Percentiles rank a stretch among this genome's conserved stretches.
Conservation (phyloP, 257 asterid genomes). For the Solanum sparsipilum region DNA sequence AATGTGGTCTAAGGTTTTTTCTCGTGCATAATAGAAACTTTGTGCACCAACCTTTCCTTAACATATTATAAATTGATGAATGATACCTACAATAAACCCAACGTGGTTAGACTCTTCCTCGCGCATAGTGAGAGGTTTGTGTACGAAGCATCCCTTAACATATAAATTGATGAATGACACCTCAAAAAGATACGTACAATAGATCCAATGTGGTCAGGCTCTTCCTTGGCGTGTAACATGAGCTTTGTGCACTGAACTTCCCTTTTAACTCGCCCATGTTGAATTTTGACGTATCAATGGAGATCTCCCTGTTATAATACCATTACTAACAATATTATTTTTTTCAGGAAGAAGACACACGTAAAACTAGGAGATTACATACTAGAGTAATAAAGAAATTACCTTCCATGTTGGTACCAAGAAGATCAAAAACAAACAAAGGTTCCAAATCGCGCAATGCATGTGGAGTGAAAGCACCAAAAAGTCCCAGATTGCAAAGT, state of each 20-base stretch:
- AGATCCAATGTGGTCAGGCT: neutral
- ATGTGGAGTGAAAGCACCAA: neutral
- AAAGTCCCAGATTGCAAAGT: neutral
- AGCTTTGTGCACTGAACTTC: neutral
- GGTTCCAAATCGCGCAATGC: constrained; percentile 9
- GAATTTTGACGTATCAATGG: neutral
- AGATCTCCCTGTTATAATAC: neutral
- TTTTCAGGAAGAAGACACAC: constrained; percentile 34
- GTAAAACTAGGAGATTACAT: constrained; percentile 10
- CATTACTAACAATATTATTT: neutral
- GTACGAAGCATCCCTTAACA: neutral
- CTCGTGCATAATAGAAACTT: neutral
- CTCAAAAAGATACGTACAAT: neutral
- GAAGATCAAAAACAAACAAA: constrained; percentile 9
- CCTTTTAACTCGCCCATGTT: neutral
- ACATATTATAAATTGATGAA: neutral
- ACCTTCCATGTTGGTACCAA: constrained; percentile 10
- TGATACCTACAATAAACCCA: neutral
- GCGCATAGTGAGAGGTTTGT: neutral
- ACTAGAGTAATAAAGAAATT: neutral
- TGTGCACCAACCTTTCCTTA: neutral
- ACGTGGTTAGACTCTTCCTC: neutral
- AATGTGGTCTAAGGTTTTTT: neutral
- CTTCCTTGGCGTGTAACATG: neutral
- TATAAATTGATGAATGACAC: neutral